Percentiles rank a stretch among this genome's conserved stretches.
phyloP scores from a whole-genome alignment of 352 stramenopile species.

The Pythium sp. region DNA sequence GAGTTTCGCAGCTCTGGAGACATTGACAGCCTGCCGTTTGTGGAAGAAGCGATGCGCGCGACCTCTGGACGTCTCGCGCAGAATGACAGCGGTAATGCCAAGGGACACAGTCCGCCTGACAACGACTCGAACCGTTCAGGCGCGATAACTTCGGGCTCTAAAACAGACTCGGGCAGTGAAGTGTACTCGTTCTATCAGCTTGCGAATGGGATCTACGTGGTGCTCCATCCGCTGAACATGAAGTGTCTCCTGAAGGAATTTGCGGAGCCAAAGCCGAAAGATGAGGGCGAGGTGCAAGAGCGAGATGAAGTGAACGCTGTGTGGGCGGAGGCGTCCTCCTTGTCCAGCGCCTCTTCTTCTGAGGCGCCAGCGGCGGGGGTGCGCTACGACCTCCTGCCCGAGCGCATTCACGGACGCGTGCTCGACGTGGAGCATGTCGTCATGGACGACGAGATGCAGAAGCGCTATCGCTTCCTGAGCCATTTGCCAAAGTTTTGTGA shows the following conservation, averaged over 20 bases:
- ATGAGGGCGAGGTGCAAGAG: conserved; percentile 24
- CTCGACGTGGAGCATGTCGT: conserved; percentile 85
- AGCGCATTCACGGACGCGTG: conserved; percentile 55
- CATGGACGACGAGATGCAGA: conserved; percentile 84
- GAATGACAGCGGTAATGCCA: conserved; percentile 18
- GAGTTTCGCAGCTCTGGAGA: conserved; percentile 74
- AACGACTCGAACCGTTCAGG: neutral
- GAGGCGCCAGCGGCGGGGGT: conserved; percentile 14
- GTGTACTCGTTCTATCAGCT: conserved; percentile 89
- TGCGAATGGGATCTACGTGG: conserved; percentile 80
- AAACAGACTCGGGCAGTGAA: neutral
- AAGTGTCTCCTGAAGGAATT: conserved; percentile 85
- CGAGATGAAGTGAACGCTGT: conserved; percentile 24
- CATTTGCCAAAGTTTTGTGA: conserved; percentile 86
- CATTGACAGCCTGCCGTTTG: conserved; percentile 70
- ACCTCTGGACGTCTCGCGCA: conserved; percentile 56
- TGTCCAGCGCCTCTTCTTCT: conserved; percentile 8
- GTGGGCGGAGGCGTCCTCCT: conserved; percentile 28
- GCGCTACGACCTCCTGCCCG: conserved; percentile 54
- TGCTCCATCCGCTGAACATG: conserved; percentile 89
- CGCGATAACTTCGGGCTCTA: neutral
- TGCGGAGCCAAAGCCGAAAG: conserved; percentile 28
- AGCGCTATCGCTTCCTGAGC: conserved; percentile 84
- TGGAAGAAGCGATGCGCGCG: conserved; percentile 75
- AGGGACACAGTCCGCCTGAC: neutral